phyloP scores from a whole-genome alignment of 2,329 filamentous ascomycete genomes.

The Paracoccidioides brasiliensis region DNA sequence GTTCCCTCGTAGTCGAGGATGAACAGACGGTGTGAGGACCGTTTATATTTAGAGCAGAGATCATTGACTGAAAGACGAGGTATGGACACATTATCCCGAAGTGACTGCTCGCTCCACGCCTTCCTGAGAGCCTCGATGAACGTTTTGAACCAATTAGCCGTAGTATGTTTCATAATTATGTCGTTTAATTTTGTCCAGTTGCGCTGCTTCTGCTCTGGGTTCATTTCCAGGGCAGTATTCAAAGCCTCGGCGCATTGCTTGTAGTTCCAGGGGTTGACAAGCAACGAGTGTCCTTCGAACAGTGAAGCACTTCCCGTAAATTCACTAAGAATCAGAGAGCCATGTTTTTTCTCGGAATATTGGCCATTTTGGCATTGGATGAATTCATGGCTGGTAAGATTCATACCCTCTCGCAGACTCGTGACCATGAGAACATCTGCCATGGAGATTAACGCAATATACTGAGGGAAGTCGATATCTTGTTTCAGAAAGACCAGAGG shows the following conservation, averaged over 20 bases:
- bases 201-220: slow-evolving; percentile 54
- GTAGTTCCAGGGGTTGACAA: slow-evolving; percentile 94
- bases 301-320: slow-evolving; percentile 86
- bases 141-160: slow-evolving; percentile 70
- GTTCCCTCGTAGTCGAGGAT: slow-evolving; percentile 92
- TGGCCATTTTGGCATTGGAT: slow-evolving; percentile 83
- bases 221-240: slow-evolving; percentile 69
- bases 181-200: slow-evolving; percentile 64
- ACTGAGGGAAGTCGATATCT: slow-evolving; percentile 84
- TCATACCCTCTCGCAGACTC: slow-evolving; percentile 93
- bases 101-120: slow-evolving; percentile 72
- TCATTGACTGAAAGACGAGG: slow-evolving; percentile 63
- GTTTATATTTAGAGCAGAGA: slow-evolving; percentile 53
- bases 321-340: slow-evolving; percentile 82
- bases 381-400: slow-evolving; percentile 87
- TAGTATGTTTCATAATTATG: slow-evolving; percentile 68
- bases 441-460: slow-evolving; percentile 78
- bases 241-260: slow-evolving; percentile 77
- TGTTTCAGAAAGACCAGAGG: slow-evolving; percentile 90
- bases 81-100: slow-evolving; percentile 72
- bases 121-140: slow-evolving; percentile 58
- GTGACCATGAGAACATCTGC: slow-evolving; percentile 91
- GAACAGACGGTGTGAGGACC: slow-evolving; percentile 59
- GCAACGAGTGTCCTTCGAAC: slow-evolving; percentile 65
- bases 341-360: slow-evolving; percentile 61